Evolutionary conservation across 2,329 filamentous ascomycete species (phyloP).

Genomic region (Kalmusia sp.): DNA sequence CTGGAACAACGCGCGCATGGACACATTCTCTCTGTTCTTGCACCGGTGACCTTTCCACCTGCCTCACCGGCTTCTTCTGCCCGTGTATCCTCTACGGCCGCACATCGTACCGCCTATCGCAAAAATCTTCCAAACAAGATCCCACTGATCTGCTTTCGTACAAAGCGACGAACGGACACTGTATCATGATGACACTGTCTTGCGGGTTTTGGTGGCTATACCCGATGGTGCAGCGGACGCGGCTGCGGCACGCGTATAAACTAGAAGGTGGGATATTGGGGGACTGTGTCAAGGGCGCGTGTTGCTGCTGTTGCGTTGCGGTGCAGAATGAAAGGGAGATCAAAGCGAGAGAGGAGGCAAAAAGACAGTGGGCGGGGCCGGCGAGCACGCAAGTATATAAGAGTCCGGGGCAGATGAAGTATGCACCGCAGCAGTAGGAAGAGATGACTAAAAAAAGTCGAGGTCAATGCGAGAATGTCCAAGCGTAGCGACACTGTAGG

Average conservation of each 20-base stretch:
- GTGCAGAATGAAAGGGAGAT: constrained; percentile 57
- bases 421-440: constrained; percentile 40
- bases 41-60: constrained; percentile 44
- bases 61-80: constrained; percentile 49
- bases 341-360: constrained; percentile 51
- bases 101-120: constrained; percentile 51
- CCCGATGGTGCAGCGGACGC: constrained; percentile 45
- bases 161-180: constrained; percentile 47
- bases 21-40: constrained; percentile 42
- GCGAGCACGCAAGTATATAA: constrained; percentile 42
- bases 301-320: constrained; percentile 51
- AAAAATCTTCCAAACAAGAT: constrained; percentile 47
- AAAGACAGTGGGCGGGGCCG: constrained; percentile 46
- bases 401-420: constrained; percentile 40
- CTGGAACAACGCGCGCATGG: constrained; percentile 34
- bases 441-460: background rate
- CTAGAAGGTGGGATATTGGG: constrained; percentile 44
- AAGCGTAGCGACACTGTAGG: background rate
- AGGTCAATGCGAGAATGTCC: background rate
- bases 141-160: constrained; percentile 49
- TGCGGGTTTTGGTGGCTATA: constrained; percentile 50
- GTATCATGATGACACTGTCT: constrained; percentile 45
- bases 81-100: constrained; percentile 54
- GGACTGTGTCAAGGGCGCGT: constrained; percentile 47
- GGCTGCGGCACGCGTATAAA: constrained; percentile 54